Evolutionary conservation across 768 basidiomycete species (phyloP).

Genomic region (Pulveroboletus frians): DNA sequence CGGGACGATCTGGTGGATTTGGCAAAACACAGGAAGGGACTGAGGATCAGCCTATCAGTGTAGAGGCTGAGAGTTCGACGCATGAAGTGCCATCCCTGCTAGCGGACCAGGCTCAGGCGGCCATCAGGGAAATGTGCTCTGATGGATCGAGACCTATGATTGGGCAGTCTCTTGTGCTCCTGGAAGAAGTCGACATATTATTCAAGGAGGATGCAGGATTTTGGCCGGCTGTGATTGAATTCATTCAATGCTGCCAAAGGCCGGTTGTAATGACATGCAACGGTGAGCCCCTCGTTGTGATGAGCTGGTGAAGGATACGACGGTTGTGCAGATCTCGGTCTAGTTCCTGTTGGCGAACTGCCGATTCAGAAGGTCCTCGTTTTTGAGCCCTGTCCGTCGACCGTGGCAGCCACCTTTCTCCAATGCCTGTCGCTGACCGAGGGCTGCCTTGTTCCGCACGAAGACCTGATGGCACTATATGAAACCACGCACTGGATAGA

Average conservation of each 20-base stretch:
- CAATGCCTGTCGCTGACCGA: slow-evolving; percentile 56
- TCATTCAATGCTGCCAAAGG: slow-evolving; percentile 79
- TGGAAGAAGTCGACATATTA: slow-evolving; percentile 95
- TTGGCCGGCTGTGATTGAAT: slow-evolving; percentile 74
- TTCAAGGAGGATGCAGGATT: slow-evolving; percentile 84
- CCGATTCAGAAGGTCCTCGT: slow-evolving; percentile 68
- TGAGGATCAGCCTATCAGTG: slow-evolving; percentile 17
- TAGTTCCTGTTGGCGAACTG: slow-evolving; percentile 68
- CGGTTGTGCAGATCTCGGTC: slow-evolving; percentile 51
- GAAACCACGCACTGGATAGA: slow-evolving; percentile 27
- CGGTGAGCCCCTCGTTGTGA: slow-evolving; percentile 44
- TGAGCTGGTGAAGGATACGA: slow-evolving; percentile 9
- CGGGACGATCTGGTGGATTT: neutral
- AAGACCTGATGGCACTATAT: slow-evolving; percentile 44
- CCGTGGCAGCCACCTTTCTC: slow-evolving; percentile 62
- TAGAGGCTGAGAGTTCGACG: slow-evolving; percentile 12
- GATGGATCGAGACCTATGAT: slow-evolving; percentile 31
- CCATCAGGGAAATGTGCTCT: neutral
- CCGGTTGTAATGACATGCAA: slow-evolving; percentile 96
- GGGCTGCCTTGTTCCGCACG: slow-evolving; percentile 42
- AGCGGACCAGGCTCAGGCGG: slow-evolving; percentile 3
- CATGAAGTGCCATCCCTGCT: neutral
- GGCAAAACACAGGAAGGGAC: slow-evolving; percentile 11
- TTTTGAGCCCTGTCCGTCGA: slow-evolving; percentile 56
- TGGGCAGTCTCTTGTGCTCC: slow-evolving; percentile 80